A percentile compares a stretch with the other conserved stretches of the same genome.
Conservation (phyloP, 176 grass and related monocot genomes). For the Phragmites australis region DNA sequence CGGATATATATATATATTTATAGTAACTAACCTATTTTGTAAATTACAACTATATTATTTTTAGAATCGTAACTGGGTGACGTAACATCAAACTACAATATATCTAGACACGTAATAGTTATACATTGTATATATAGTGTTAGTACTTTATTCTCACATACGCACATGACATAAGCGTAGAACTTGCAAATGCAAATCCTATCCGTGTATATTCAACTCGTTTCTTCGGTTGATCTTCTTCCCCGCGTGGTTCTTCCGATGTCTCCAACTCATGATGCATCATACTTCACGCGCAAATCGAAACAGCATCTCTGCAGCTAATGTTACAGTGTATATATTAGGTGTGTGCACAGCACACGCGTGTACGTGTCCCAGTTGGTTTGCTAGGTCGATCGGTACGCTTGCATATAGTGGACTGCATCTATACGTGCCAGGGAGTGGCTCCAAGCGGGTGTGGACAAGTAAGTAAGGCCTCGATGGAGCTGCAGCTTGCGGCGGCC, state of each 20-base stretch:
- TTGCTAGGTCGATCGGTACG: not conserved
- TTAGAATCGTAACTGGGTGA: too few species aligned
- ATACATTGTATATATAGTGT: too few species aligned
- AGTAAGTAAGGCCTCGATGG: constrained; percentile 30
- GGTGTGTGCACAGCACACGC: not conserved
- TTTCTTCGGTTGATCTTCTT: not conserved
- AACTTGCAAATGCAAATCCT: too few species aligned
- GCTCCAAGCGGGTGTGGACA: constrained; percentile 53
- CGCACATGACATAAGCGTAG: too few species aligned
- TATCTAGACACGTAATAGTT: too few species aligned
- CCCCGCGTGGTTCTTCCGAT: too few species aligned
- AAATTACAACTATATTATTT: too few species aligned
- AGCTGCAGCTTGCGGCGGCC: constrained; percentile 1
- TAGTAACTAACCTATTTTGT: too few species aligned
- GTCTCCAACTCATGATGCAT: not conserved
- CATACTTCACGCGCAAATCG: not conserved
- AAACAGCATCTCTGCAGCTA: not conserved
- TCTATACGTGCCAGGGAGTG: constrained; percentile 21
- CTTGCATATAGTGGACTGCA: not conserved
- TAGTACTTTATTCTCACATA: too few species aligned
- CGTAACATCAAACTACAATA: too few species aligned
- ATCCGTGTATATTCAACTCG: too few species aligned
- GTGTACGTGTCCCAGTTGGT: not conserved
- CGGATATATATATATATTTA: too few species aligned
- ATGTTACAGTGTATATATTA: not conserved